Evolutionary conservation across 768 basidiomycete species (phyloP).

Genomic region (Termitomyces titanicus): DNA sequence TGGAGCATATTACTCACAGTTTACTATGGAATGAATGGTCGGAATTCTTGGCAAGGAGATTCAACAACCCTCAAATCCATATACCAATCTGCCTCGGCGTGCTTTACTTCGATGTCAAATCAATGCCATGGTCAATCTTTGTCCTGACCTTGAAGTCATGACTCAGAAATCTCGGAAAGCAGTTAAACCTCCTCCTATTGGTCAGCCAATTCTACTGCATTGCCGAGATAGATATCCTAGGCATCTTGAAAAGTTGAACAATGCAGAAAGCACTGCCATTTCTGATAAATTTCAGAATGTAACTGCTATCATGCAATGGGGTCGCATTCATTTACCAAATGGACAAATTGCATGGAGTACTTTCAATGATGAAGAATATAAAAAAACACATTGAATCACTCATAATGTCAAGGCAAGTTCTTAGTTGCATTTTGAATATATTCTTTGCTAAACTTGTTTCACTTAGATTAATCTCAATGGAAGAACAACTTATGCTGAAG

Average conservation of each 20-base stretch:
- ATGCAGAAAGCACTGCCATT: not conserved
- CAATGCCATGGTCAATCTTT: no score
- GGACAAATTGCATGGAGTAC: not conserved
- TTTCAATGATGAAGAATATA: not conserved
- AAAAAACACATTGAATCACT: not conserved
- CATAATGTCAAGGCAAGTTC: not conserved
- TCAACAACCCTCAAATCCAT: not conserved
- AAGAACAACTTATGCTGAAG: not conserved
- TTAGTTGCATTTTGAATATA: not conserved
- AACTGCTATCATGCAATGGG: not conserved
- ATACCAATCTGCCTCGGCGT: not conserved
- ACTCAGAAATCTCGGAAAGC: not conserved
- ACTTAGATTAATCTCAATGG: not conserved
- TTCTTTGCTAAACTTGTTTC: not conserved
- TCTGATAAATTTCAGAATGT: not conserved
- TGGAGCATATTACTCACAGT: not conserved
- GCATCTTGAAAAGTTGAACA: not conserved
- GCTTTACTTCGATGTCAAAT: no score
- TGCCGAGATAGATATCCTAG: not conserved
- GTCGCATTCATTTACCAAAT: no score
- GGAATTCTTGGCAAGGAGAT: not conserved
- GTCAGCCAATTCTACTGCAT: not conserved
- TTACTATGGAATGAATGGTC: not conserved
- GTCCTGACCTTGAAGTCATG: no score
- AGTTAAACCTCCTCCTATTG: not conserved